Percentiles rank a stretch among this genome's conserved stretches.
Evolutionary conservation across 345 rosid species (phyloP).

Genomic region (Lepidium aucheri): DNA sequence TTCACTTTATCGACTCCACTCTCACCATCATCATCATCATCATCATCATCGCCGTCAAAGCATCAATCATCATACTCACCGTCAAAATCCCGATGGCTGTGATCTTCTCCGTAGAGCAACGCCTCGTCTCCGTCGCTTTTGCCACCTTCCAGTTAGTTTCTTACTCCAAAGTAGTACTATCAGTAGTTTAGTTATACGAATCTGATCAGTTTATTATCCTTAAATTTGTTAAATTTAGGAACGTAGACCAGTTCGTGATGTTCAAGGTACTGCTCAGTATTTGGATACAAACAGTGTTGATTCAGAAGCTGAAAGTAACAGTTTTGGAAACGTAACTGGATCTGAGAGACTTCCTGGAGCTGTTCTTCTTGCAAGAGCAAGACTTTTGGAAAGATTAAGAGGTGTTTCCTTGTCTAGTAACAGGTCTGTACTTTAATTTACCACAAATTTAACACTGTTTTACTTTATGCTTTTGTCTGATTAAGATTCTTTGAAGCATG

Average conservation of each 20-base stretch:
- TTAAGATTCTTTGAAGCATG: not conserved
- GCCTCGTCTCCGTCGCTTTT: constrained; percentile 40
- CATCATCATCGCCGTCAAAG: constrained; percentile 37
- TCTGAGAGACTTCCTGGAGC: constrained; percentile 85
- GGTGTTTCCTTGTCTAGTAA: constrained; percentile 55
- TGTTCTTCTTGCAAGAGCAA: constrained; percentile 85
- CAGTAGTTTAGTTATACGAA: not conserved
- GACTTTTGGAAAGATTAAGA: constrained; percentile 88
- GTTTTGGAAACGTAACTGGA: constrained; percentile 32
- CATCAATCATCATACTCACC: constrained; percentile 33
- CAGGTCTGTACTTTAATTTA: constrained; percentile 39
- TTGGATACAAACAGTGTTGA: constrained; percentile 29
- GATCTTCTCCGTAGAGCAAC: constrained; percentile 53
- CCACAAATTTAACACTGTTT: no score
- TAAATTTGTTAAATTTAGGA: constrained; percentile 31
- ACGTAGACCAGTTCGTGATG: constrained; percentile 31
- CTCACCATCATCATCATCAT: constrained; percentile 25
- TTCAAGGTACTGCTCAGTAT: constrained; percentile 36
- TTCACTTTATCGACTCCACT: constrained; percentile 31
- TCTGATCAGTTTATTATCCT: not conserved
- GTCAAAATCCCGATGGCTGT: constrained; percentile 51
- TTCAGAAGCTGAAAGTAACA: constrained; percentile 33
- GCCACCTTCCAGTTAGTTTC: constrained; percentile 36
- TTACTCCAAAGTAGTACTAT: not conserved
- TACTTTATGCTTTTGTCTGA: not conserved